phyloP scores from a whole-genome alignment of 441 rosid species.

The Francoa sonchifolia region DNA sequence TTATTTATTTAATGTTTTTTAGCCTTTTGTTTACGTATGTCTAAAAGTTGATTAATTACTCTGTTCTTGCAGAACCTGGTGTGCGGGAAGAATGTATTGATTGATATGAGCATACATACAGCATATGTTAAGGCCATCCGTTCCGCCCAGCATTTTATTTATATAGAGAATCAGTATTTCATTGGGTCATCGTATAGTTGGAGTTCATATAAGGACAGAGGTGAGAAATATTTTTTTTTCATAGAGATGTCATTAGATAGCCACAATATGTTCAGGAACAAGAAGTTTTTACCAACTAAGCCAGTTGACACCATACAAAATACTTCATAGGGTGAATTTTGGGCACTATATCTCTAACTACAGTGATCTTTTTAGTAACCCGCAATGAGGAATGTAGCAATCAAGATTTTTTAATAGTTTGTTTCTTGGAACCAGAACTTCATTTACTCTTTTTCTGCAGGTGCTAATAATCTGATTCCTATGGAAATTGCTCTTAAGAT shows the following conservation, averaged over 20 bases:
- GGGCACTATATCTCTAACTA: no score
- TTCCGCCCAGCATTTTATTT: conserved; percentile 90
- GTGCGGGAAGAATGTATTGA: conserved; percentile 84
- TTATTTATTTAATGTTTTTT: neutral
- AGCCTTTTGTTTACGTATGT: neutral
- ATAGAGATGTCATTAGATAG: neutral
- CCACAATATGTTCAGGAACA: no score
- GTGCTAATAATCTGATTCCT: conserved; percentile 92
- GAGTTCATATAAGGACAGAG: conserved; percentile 69
- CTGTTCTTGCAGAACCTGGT: conserved; percentile 60
- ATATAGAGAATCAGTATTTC: conserved; percentile 95
- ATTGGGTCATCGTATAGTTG: conserved; percentile 88
- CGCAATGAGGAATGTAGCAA: no score
- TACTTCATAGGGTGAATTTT: no score
- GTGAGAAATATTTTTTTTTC: conserved; percentile 19
- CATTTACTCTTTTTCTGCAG: conserved; percentile 23
- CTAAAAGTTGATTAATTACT: conserved; percentile 15
- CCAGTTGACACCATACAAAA: no score
- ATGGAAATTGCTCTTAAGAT: conserved; percentile 97
- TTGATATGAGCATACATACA: conserved; percentile 98
- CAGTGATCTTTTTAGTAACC: no score
- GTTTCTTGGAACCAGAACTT: conserved; percentile 3
- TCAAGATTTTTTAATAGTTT: neutral
- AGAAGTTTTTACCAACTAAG: no score
- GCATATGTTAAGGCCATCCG: conserved; percentile 98